Evolutionary conservation across 2,329 filamentous ascomycete genomes (phyloP).

Genomic region (Phialophora verrucosa): DNA sequence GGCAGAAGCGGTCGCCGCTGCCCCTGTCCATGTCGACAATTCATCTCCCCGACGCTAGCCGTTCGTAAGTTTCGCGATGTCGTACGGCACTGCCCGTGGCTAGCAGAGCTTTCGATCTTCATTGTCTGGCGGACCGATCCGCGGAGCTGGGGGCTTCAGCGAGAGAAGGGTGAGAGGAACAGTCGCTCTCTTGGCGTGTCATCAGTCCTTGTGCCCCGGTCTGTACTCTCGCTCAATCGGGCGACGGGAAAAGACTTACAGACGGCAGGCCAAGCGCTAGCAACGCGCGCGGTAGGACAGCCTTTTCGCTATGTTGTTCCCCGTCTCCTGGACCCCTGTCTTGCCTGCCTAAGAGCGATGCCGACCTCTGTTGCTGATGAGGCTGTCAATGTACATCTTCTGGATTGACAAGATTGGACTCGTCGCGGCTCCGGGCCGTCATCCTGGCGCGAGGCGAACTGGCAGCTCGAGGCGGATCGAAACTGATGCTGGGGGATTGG

Average conservation of each 20-base stretch:
- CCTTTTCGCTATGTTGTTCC: background rate
- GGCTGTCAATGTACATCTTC: background rate
- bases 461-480: background rate
- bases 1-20: background rate
- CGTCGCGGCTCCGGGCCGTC: background rate
- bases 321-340: background rate
- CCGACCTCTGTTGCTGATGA: background rate
- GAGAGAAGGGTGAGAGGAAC: background rate
- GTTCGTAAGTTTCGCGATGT: background rate
- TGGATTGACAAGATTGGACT: background rate
- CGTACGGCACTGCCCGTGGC: background rate
- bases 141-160: background rate
- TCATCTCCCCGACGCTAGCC: background rate
- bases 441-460: background rate
- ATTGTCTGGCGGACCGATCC: background rate
- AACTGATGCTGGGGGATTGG: background rate
- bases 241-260: background rate
- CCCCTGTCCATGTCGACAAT: background rate
- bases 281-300: background rate
- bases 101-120: background rate
- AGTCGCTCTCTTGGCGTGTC: background rate
- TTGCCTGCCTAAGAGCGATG: background rate
- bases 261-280: background rate
- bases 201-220: background rate
- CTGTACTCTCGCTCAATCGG: background rate